These are phyloP conservation scores for Selaginella moellendorffii DNA, from an alignment of 75 land plant genomes.

Conservation along the genomic window DNA sequence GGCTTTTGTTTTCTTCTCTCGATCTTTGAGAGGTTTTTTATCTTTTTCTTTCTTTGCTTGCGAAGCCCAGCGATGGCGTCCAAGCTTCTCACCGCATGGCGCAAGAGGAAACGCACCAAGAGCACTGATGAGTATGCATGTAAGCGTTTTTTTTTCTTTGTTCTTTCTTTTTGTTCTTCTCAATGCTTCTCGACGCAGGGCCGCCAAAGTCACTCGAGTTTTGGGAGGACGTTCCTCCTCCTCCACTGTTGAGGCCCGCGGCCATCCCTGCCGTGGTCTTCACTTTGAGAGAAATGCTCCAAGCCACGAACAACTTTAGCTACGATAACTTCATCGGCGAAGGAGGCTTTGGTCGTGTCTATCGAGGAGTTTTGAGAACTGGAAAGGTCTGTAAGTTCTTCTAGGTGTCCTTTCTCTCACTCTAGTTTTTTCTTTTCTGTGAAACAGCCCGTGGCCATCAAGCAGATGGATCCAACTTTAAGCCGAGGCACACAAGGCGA, in stretches of 20 bases:
- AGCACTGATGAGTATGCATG: neutral
- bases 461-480: conserved; percentile 27
- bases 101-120: neutral
- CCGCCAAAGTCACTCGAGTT: neutral
- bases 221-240: neutral
- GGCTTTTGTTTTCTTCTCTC: too few species aligned
- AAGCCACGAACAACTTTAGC: conserved; percentile 7
- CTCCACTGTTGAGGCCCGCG: neutral
- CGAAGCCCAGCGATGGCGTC: too few species aligned
- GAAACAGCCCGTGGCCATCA: conserved; percentile 50
- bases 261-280: neutral
- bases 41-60: too few species aligned
- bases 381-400: neutral
- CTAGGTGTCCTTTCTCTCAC: too few species aligned
- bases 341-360: conserved; percentile 3
- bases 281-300: conserved; percentile 4
- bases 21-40: too few species aligned
- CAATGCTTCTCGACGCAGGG: conserved; percentile 2
- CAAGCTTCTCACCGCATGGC: conserved; percentile 6
- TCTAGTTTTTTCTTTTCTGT: neutral
- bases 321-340: conserved; percentile 1
- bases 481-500: conserved; percentile 5
- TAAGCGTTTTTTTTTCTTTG: neutral
- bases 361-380: neutral
- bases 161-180: neutral